Base-by-base conservation (phyloP, 2,329 filamentous ascomycete genomes). In the Fusarium sp. region DNA sequence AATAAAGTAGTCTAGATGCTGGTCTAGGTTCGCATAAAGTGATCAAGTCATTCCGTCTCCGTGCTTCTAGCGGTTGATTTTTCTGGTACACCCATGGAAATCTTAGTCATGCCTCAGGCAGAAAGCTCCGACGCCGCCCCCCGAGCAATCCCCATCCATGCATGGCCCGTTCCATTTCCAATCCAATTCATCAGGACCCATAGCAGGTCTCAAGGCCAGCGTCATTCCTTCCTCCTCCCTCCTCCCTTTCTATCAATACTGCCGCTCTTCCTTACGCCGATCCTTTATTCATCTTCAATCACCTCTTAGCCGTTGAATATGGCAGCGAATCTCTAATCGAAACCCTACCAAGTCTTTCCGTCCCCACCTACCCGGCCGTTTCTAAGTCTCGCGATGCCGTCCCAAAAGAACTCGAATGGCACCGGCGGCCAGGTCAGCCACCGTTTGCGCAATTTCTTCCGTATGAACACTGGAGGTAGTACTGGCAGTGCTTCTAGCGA, bases 381-480 rank as follows among this genome's bases (percentile, higher is more conserved):
- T 47, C 5, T 4, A 37, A 37, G 34, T 37, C 34, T 55, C 72
- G 74, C 66, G 67, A 88, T 87, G 86, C 84, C 85, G 63, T 81
- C 85, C 68, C 82, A 83, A 76, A 89, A 89, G 80, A 82, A 80
- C 73, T 75, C 83, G 75, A 83, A 83, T 78, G 81, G 83, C 75
- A 71, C 76, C 71, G 83, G 85, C 71, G 83, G 85, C 77, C 89
- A 89, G 77, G 89, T 91, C 76, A 89, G 88, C 71, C 88, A 90
- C 79, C 89, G 89, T 77, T 79, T 92, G 73, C 90, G 89, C 83
- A 91, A 88, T 79, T 91, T 92, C 83, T 92, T 92, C 80, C 88
- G 89, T 74, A 90, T 91, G 78, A 91, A 86, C 78, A 86, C 74
- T 25, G 57, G 72, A 68, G 72, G 80, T 74, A 78, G 80, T 59